These are phyloP conservation scores for Ustilago xerochloae DNA, from an alignment of 1,284 basidiomycete species.

Conservation along the genomic window DNA sequence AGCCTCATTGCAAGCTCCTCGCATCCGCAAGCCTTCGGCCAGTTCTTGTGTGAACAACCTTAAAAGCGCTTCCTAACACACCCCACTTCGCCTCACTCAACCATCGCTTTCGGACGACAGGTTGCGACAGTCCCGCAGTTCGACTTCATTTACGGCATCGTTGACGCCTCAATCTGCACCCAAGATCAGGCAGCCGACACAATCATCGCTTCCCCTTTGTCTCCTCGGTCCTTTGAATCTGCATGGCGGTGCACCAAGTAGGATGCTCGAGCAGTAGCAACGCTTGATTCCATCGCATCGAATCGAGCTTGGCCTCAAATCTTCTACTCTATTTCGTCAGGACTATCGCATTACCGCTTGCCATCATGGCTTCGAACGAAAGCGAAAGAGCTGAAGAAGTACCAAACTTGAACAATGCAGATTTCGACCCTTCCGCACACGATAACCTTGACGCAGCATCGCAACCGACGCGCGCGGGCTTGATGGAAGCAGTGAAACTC, in stretches of 20 bases:
- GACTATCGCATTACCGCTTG: not conserved
- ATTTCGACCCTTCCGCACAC: not conserved
- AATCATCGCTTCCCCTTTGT: constrained; percentile 9
- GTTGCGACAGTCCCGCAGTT: not conserved
- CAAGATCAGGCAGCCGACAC: constrained; percentile 10
- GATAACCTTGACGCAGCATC: not conserved
- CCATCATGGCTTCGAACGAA: constrained; percentile 12
- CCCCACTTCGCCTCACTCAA: not conserved
- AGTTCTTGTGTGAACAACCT: not conserved
- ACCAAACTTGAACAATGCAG: not conserved
- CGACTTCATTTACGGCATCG: constrained; percentile 25
- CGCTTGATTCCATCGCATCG: constrained; percentile 15
- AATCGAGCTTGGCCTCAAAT: not conserved
- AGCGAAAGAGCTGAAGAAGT: not conserved
- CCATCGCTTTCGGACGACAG: too few species aligned
- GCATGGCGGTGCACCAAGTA: constrained; percentile 6
- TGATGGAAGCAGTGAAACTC: constrained; percentile 36
- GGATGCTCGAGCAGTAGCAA: constrained; percentile 24
- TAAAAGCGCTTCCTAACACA: not conserved
- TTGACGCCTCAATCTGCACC: not conserved
- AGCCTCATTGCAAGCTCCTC: not conserved
- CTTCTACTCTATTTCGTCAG: not conserved
- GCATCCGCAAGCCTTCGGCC: not conserved
- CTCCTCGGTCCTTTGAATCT: not conserved
- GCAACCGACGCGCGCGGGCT: not conserved